Evolutionary conservation across 139 green algal species (phyloP).

Genomic region (Coelastrella sp.): DNA sequence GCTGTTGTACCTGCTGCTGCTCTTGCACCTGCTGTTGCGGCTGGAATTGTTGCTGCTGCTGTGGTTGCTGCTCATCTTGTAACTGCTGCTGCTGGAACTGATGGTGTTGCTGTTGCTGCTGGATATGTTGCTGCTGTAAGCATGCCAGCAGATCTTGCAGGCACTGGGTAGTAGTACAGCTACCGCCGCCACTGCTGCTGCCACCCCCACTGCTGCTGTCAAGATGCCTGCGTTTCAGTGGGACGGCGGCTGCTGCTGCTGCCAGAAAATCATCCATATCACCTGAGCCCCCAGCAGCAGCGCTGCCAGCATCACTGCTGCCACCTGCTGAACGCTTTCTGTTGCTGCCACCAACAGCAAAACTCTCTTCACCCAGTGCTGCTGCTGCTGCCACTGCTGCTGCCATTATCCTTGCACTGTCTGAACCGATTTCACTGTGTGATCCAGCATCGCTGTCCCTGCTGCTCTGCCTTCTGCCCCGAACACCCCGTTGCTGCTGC

Average conservation of each 20-base stretch:
- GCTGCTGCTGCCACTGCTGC: constrained; percentile 26
- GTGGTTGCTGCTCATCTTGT: neutral
- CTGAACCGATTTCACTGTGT: constrained; percentile 21
- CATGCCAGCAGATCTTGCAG: neutral
- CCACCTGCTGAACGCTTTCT: neutral
- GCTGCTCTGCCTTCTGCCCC: neutral
- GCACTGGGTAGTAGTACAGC: neutral
- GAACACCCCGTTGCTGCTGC: constrained; percentile 18
- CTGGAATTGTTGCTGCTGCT: neutral
- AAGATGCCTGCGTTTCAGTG: neutral
- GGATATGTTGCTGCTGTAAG: neutral
- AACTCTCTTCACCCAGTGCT: constrained; percentile 23
- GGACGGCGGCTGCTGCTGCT: neutral
- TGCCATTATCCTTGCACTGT: constrained; percentile 46
- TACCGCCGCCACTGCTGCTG: neutral
- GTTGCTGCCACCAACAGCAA: neutral
- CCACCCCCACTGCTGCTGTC: constrained; percentile 1
- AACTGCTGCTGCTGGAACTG: neutral
- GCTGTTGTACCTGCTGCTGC: neutral
- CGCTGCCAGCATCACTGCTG: neutral
- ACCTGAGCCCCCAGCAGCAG: neutral
- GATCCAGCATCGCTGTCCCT: constrained; percentile 29
- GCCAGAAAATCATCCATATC: constrained; percentile 1
- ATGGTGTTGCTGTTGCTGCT: neutral
- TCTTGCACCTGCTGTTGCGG: neutral